These are phyloP conservation scores for Cylindrotheca closterium DNA, from an alignment of 108 stramenopile genomes.

Conservation along the genomic window DNA sequence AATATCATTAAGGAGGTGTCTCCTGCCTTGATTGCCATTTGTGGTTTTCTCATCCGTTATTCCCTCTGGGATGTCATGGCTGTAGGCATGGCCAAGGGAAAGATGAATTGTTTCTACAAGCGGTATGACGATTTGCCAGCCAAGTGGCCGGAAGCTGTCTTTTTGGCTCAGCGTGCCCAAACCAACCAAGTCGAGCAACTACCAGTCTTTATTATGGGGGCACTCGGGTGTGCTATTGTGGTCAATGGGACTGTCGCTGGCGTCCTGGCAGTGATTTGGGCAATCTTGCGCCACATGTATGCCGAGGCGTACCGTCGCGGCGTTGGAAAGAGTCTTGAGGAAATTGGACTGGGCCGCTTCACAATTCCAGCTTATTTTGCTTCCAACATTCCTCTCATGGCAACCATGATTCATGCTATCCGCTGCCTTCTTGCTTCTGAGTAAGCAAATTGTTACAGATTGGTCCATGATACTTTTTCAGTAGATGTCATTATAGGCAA, in stretches of 20 bases:
- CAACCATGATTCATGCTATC: slow-evolving; percentile 23
- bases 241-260: slow-evolving; percentile 35
- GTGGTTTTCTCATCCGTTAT: slow-evolving; percentile 28
- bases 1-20: slow-evolving; percentile 19
- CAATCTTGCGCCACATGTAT: slow-evolving; percentile 29
- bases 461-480: too few species aligned
- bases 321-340: slow-evolving; percentile 14
- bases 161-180: slow-evolving; percentile 30
- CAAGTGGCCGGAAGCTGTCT: slow-evolving; percentile 31
- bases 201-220: slow-evolving; percentile 25
- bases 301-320: slow-evolving; percentile 11
- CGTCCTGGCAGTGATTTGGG: slow-evolving; percentile 28
- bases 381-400: slow-evolving; percentile 27
- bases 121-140: slow-evolving; percentile 5
- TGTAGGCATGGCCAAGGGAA: slow-evolving; percentile 32
- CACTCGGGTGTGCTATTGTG: slow-evolving; percentile 21
- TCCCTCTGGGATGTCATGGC: slow-evolving; percentile 30
- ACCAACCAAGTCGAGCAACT: slow-evolving; percentile 48
- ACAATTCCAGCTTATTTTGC: slow-evolving; percentile 37
- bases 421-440: slow-evolving; percentile 6
- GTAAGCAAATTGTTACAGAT: too few species aligned
- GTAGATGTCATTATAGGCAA: too few species aligned
- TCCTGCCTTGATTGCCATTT: slow-evolving; percentile 24
- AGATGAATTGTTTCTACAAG: slow-evolving; percentile 5
- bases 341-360: slow-evolving; percentile 27